phyloP scores from a whole-genome alignment of 1,139 yeast genomes.

The Yamadazyma friedrichii region DNA sequence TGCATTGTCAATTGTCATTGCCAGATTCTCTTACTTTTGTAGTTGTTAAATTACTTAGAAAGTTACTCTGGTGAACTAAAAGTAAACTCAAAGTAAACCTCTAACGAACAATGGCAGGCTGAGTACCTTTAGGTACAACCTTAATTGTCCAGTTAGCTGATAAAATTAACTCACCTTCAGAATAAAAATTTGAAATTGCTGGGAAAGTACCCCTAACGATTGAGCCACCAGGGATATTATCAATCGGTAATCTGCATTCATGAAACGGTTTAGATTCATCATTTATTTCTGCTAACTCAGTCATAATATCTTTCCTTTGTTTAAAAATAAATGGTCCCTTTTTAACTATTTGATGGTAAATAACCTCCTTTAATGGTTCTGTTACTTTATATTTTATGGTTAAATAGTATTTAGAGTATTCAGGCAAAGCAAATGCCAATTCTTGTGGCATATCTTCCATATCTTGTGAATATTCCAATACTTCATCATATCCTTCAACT shows the following conservation, averaged over 20 bases:
- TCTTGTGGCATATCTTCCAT: conserved; percentile 30
- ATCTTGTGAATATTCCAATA: conserved; percentile 22
- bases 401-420: conserved; percentile 28
- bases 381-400: conserved; percentile 29
- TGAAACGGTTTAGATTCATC: conserved; percentile 17
- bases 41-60: no score
- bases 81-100: no score
- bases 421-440: conserved; percentile 32
- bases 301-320: conserved; percentile 23
- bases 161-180: conserved; percentile 26
- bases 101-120: conserved; percentile 18
- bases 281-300: conserved; percentile 21
- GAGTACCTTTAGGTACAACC: conserved; percentile 22
- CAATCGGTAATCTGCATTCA: conserved; percentile 27
- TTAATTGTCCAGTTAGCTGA: conserved; percentile 29
- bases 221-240: conserved; percentile 34
- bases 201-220: conserved; percentile 34
- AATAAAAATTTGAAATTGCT: conserved; percentile 27
- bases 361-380: conserved; percentile 23
- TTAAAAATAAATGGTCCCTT: conserved; percentile 31
- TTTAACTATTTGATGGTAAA: conserved; percentile 34
- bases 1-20: no score
- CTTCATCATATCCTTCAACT: conserved; percentile 28
- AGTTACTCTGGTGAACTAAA: no score
- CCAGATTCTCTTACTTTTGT: no score